Conservation (phyloP, 768 basidiomycete species). For the Lentinula aciculospora region DNA sequence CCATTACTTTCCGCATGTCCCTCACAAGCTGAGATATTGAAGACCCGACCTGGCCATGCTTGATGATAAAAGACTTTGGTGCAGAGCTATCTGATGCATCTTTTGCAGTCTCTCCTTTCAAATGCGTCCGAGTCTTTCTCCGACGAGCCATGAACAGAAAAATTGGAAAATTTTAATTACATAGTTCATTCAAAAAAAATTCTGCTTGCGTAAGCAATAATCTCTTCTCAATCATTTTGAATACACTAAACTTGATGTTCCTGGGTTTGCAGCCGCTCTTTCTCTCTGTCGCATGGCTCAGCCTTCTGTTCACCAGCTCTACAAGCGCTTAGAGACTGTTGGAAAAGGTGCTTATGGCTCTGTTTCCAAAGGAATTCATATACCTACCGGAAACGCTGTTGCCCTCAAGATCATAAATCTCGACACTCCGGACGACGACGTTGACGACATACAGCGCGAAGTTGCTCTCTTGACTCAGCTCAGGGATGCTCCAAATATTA, state of each 20-base stretch:
- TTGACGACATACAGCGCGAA: slow-evolving; percentile 93
- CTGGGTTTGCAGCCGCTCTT: background rate
- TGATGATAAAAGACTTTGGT: slow-evolving; percentile 95
- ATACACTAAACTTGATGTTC: background rate
- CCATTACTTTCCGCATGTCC: slow-evolving; percentile 94
- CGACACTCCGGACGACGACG: slow-evolving; percentile 94
- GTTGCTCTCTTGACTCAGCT: slow-evolving; percentile 89
- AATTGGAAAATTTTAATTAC: background rate
- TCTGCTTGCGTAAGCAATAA: background rate
- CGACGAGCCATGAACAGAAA: slow-evolving; percentile 56
- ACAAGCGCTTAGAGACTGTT: slow-evolving; percentile 83
- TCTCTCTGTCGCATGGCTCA: slow-evolving; percentile 28
- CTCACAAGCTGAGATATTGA: slow-evolving; percentile 86
- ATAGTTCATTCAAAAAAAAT: slow-evolving; percentile 2
- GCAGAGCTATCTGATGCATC: slow-evolving; percentile 27
- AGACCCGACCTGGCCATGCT: slow-evolving; percentile 88
- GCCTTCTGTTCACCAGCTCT: slow-evolving; percentile 71
- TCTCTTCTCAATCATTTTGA: background rate
- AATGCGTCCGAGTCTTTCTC: slow-evolving; percentile 79
- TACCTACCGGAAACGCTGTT: slow-evolving; percentile 80
- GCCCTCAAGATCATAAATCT: slow-evolving; percentile 99
- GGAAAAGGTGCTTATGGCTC: slow-evolving; percentile 96
- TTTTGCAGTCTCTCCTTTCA: slow-evolving; percentile 47
- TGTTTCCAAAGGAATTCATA: slow-evolving; percentile 87
- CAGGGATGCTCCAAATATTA: slow-evolving; percentile 85